Evolutionary conservation across 805 yeast genomes (phyloP), one percentile per base, ranked within the genome.

Genomic region (Cyberlindnera subsufficiens): DNA sequence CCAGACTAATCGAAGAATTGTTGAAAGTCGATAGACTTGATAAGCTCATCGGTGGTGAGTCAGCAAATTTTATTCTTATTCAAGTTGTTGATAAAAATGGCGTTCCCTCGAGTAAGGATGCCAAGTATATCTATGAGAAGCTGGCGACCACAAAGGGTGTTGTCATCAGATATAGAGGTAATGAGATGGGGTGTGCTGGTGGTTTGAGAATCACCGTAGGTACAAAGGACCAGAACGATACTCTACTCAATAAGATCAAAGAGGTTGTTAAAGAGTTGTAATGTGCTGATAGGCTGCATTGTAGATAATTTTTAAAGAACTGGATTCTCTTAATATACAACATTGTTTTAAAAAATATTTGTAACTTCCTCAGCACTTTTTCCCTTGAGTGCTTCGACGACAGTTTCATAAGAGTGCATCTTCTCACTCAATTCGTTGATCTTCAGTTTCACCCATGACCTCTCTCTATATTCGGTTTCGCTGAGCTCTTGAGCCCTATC

Each of bases 161-260:
- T 18, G 98, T 93, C 37, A 86, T 91, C 14, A 77, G 99, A 64
- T 93, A 77, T 60, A 77, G 99, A 67, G 99, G 99, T 27, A 76
- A 69, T 30, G 99, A 93, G 66, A 73, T 80, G 36, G 95, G 96
- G 32, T 93, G 99, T 60, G 67, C 68, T 5, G 99, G 99, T 29
- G 87, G 88, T 38, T 67, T 93, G 40, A 77, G 99, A 64, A 75
- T 90, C 19, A 86, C 97, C 1, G 69, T 93, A 30, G 99, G 99
- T 15, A 89, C 96, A 0, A 66, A 62, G 20, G 78, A 75, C 42
- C 98, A 93, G 64, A 91, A 88, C 54, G 61, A 67, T 37, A 46
- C 54, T 7, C 62, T 93, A 39, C 57, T 90, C 8, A 56, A 68
- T 32, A 77, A 74, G 56, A 68, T 87, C 36, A 52, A 55, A 32